These are phyloP conservation scores for Lonicera japonica DNA, from an alignment of 129 eudicot species.

Conservation along the genomic window DNA sequence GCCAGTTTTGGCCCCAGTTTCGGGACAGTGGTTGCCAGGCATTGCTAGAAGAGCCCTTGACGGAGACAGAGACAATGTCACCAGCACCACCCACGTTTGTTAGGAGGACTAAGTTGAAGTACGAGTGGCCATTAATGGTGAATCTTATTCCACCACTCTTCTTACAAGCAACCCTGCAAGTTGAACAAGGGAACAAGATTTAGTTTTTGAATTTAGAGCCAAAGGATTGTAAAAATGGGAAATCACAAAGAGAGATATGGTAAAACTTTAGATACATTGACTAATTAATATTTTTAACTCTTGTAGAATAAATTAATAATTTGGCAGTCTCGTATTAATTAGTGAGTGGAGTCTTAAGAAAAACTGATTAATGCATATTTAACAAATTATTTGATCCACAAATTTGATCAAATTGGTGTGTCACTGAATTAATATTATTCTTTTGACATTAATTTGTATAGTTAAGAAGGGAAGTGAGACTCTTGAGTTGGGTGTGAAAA, in stretches of 20 bases:
- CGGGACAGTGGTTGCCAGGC: slow-evolving; percentile 50
- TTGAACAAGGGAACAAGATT: background rate
- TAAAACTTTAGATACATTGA: background rate
- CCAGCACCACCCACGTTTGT: slow-evolving; percentile 60
- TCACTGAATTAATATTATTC: too few species aligned
- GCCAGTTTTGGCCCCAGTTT: slow-evolving; percentile 75
- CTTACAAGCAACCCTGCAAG: slow-evolving; percentile 46
- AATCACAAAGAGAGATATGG: background rate
- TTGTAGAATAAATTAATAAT: too few species aligned
- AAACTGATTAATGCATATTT: too few species aligned
- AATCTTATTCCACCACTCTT: slow-evolving; percentile 53
- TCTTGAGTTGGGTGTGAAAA: too few species aligned
- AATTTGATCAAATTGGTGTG: too few species aligned
- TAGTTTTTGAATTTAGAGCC: background rate
- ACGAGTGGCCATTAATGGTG: slow-evolving; percentile 65
- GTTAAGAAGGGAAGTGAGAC: too few species aligned
- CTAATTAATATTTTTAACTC: background rate
- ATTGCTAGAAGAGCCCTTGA: slow-evolving; percentile 42
- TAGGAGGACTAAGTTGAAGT: slow-evolving; percentile 49
- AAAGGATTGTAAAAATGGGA: background rate
- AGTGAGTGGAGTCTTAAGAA: too few species aligned
- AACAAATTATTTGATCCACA: too few species aligned
- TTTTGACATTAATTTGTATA: too few species aligned
- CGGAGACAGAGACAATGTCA: slow-evolving; percentile 30
- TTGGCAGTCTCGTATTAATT: too few species aligned